Evolutionary conservation across 148 eudicot genomes (phyloP).

Genomic region (Amaranthus cruentus): DNA sequence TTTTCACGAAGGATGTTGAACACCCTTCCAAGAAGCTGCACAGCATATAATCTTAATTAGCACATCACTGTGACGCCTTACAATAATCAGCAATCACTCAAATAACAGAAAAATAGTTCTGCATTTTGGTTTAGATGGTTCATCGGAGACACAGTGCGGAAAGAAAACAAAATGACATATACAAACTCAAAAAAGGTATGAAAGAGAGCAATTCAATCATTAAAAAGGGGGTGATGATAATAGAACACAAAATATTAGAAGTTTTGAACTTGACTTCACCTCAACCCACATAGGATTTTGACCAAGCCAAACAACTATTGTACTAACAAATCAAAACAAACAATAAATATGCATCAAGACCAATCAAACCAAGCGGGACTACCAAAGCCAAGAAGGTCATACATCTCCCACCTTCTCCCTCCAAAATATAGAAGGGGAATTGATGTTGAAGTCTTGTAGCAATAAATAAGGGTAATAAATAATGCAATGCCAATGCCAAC

Average conservation of each 20-base stretch:
- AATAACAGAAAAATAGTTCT: neutral
- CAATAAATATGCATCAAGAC: no score
- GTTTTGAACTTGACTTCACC: neutral
- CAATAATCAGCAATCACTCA: neutral
- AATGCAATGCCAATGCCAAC: no score
- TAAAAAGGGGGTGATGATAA: neutral
- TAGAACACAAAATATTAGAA: neutral
- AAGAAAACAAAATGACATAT: neutral
- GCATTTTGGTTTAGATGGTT: neutral
- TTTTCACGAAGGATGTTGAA: conserved; percentile 88
- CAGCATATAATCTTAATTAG: neutral
- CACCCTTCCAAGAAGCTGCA: conserved; percentile 88
- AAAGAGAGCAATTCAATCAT: neutral
- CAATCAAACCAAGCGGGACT: no score
- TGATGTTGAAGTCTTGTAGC: no score
- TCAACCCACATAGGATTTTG: neutral
- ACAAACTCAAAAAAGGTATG: neutral
- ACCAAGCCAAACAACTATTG: neutral
- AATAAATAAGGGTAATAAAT: no score
- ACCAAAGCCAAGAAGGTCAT: no score
- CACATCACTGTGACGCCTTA: neutral
- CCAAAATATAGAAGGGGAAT: no score
- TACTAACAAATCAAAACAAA: no score
- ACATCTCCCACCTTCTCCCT: no score
- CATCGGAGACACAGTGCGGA: neutral